Evolutionary conservation across 1,284 basidiomycete genomes (phyloP).

Genomic region (Salmacisia buchloeana): DNA sequence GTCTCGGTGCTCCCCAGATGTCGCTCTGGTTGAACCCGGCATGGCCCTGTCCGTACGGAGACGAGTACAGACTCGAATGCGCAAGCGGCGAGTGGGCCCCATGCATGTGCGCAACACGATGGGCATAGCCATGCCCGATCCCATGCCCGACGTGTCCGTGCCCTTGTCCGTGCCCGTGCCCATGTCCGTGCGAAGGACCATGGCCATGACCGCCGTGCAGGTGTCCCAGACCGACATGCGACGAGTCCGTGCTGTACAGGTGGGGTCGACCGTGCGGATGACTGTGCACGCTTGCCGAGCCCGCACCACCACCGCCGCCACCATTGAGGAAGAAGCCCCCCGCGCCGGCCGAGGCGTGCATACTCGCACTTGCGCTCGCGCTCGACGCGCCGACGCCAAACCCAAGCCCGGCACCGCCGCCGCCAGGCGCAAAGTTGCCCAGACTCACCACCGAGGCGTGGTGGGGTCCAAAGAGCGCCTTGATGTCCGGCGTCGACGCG

Average conservation of each 20-base stretch:
- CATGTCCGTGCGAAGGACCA: too few relatives aligned
- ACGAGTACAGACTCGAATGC: slow-evolving; percentile 40
- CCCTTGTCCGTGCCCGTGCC: slow-evolving; percentile 55
- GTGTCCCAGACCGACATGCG: slow-evolving; percentile 41
- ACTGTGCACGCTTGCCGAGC: not conserved
- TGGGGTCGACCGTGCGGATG: slow-evolving; percentile 13
- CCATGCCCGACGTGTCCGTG: slow-evolving; percentile 6
- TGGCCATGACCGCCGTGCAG: slow-evolving; percentile 53
- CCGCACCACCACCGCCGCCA: slow-evolving; percentile 11
- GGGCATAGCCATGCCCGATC: slow-evolving; percentile 17
- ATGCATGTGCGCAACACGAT: too few relatives aligned
- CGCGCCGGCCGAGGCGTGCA: not conserved
- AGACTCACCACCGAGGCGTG: slow-evolving; percentile 44
- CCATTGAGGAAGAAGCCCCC: slow-evolving; percentile 21
- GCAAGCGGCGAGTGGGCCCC: slow-evolving; percentile 30
- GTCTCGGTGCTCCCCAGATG: slow-evolving; percentile 40
- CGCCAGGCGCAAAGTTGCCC: slow-evolving; percentile 9
- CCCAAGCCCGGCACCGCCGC: not conserved
- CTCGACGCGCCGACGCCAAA: not conserved
- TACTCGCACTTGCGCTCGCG: not conserved
- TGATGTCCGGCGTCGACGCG: slow-evolving; percentile 86
- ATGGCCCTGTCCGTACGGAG: slow-evolving; percentile 34
- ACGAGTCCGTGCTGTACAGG: slow-evolving; percentile 6
- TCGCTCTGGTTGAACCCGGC: slow-evolving; percentile 31
- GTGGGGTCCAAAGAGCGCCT: slow-evolving; percentile 72